Conservation (phyloP, 345 rosid species). For the Ceriops tagal region DNA sequence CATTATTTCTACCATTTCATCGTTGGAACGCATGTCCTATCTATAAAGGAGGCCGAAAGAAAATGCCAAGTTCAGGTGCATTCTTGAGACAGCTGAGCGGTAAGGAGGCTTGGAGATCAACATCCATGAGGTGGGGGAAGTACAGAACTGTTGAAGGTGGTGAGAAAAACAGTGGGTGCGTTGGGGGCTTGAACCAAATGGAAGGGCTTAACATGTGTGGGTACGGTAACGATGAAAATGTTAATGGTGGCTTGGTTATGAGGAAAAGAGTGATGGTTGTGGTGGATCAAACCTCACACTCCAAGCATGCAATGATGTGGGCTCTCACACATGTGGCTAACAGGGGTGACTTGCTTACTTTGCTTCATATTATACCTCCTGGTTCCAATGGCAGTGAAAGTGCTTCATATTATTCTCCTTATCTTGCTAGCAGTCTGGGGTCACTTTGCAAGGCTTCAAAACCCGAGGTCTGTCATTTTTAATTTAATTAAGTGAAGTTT, state of each 20-base stretch:
- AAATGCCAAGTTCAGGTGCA: constrained; percentile 43
- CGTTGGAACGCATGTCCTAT: not conserved
- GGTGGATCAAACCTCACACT: constrained; percentile 67
- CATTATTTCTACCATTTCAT: not conserved
- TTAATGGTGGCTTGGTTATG: constrained; percentile 34
- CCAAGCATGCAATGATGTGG: constrained; percentile 98
- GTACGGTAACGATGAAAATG: constrained; percentile 24
- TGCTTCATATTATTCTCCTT: constrained; percentile 40
- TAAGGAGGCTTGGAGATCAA: constrained; percentile 55
- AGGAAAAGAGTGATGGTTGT: constrained; percentile 92
- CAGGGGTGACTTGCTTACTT: constrained; percentile 77
- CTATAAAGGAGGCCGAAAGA: constrained; percentile 3
- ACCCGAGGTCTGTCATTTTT: constrained; percentile 62
- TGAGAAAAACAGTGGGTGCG: not conserved
- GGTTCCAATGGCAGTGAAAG: constrained; percentile 6
- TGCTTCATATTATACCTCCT: constrained; percentile 61
- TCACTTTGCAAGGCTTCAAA: constrained; percentile 86
- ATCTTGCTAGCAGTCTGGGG: constrained; percentile 67
- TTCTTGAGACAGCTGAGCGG: constrained; percentile 57
- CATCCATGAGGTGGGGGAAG: constrained; percentile 54
- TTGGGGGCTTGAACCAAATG: constrained; percentile 34
- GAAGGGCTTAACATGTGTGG: constrained; percentile 42
- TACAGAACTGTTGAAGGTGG: constrained; percentile 15
- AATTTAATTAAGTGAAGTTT: not conserved
- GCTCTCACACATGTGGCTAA: constrained; percentile 82